Evolutionary conservation across 2,329 filamentous ascomycete genomes (phyloP).

Genomic region (Fusarium citri): DNA sequence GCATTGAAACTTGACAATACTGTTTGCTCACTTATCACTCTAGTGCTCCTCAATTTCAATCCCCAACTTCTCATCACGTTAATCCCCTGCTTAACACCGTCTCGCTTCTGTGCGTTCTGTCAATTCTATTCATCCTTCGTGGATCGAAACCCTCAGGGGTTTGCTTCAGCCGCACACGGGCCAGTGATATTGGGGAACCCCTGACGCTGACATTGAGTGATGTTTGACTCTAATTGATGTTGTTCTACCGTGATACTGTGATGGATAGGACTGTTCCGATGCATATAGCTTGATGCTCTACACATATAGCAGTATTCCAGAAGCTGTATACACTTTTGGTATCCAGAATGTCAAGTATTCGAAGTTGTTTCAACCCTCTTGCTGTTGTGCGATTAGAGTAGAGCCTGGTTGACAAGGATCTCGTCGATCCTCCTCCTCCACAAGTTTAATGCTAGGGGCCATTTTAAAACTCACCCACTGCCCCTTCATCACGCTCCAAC

Average conservation of each 20-base stretch:
- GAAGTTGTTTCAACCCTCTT: not conserved
- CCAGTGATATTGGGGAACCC: constrained; percentile 2
- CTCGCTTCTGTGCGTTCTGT: not conserved
- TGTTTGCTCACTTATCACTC: not conserved
- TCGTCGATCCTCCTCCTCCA: constrained; percentile 33
- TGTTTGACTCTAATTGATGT: not conserved
- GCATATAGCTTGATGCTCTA: accelerated
- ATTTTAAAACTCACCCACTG: constrained; percentile 10
- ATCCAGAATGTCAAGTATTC: not conserved
- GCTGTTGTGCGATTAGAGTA: not conserved
- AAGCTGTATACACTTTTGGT: not conserved
- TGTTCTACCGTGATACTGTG: not conserved
- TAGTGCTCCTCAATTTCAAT: not conserved
- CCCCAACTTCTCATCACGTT: not conserved
- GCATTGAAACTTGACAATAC: not conserved
- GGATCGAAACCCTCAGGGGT: constrained; percentile 16
- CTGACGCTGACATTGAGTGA: not conserved
- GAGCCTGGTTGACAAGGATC: constrained; percentile 26
- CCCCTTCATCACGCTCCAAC: constrained; percentile 6
- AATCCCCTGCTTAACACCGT: not conserved
- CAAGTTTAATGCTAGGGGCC: constrained; percentile 25
- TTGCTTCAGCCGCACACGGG: constrained; percentile 28
- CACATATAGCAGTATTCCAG: accelerated
- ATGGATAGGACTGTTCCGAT: not conserved
- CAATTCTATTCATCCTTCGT: constrained; percentile 25